Percentiles rank a stretch among this genome's conserved stretches.
phyloP scores from a whole-genome alignment of 306 rosid genomes.

The Prinsepia uniflora region DNA sequence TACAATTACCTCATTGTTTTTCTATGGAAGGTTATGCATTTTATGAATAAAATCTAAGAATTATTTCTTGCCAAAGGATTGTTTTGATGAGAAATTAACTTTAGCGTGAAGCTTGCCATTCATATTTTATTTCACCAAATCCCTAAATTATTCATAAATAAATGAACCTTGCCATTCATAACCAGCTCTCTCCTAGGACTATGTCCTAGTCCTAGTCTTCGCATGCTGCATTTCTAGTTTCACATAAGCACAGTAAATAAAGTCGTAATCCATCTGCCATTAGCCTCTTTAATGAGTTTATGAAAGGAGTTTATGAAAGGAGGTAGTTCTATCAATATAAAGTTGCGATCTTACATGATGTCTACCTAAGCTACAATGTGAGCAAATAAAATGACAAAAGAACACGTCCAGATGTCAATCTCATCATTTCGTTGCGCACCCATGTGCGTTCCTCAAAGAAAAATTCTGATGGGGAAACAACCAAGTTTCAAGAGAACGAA shows the following conservation, averaged over 20 bases:
- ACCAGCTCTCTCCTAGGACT: neutral
- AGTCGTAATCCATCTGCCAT: neutral
- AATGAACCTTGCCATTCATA: neutral
- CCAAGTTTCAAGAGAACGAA: neutral
- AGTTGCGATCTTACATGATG: too few species aligned
- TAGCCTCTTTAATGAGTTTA: too few species aligned
- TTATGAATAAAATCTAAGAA: too few species aligned
- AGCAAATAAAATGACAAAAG: too few species aligned
- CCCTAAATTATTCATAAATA: neutral
- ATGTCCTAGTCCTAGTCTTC: neutral
- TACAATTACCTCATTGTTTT: too few species aligned
- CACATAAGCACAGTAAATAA: neutral
- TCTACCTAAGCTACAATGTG: neutral
- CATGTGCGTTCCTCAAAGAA: neutral
- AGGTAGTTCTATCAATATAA: neutral
- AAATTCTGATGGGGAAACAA: neutral
- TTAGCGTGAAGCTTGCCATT: too few species aligned
- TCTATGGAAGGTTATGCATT: too few species aligned
- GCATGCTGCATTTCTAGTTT: neutral
- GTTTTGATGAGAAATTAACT: too few species aligned
- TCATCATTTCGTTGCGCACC: neutral
- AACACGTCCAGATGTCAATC: neutral
- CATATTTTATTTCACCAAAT: conserved; percentile 2
- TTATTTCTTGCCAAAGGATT: too few species aligned
- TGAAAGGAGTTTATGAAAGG: too few species aligned